These are phyloP conservation scores for Hemisphaericaspora subhashii DNA, from an alignment of 1,139 yeast species.

Conservation along the genomic window DNA sequence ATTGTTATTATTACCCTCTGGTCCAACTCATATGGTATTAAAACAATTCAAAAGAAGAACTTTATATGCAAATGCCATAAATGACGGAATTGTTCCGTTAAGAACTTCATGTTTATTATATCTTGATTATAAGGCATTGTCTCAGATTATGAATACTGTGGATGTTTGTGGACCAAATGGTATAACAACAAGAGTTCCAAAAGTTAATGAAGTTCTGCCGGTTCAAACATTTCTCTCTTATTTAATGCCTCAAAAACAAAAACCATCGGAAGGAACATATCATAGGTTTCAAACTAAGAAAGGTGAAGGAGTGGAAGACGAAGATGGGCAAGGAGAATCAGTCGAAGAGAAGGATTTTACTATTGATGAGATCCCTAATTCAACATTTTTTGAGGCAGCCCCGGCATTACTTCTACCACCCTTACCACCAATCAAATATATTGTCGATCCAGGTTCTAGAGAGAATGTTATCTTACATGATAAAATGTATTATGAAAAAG, in stretches of 20 bases:
- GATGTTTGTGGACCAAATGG: background rate
- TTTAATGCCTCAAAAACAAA: conserved; percentile 44
- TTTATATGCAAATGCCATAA: conserved; percentile 73
- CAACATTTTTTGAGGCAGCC: conserved; percentile 83
- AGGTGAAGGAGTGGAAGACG: conserved; percentile 9
- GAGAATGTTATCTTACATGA: conserved; percentile 42
- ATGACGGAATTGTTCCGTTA: conserved; percentile 92
- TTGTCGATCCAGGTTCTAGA: conserved; percentile 57
- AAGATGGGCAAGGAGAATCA: conserved; percentile 7
- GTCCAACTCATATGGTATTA: conserved; percentile 72
- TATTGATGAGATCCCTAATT: conserved; percentile 51
- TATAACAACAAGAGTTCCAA: conserved; percentile 17
- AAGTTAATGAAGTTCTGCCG: conserved; percentile 26
- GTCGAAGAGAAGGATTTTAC: conserved; percentile 16
- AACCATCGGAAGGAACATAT: conserved; percentile 24
- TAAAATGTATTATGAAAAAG: conserved; percentile 37
- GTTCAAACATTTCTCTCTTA: conserved; percentile 47
- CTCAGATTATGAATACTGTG: conserved; percentile 38
- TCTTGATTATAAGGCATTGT: conserved; percentile 53
- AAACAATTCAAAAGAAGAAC: conserved; percentile 67
- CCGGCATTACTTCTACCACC: conserved; percentile 84
- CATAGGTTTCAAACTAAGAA: conserved; percentile 30
- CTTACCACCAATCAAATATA: conserved; percentile 67
- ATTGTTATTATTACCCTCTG: conserved; percentile 71
- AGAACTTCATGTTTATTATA: conserved; percentile 82